phyloP scores from a whole-genome alignment of 441 rosid species.

The Arabidopsis lyrata region DNA sequence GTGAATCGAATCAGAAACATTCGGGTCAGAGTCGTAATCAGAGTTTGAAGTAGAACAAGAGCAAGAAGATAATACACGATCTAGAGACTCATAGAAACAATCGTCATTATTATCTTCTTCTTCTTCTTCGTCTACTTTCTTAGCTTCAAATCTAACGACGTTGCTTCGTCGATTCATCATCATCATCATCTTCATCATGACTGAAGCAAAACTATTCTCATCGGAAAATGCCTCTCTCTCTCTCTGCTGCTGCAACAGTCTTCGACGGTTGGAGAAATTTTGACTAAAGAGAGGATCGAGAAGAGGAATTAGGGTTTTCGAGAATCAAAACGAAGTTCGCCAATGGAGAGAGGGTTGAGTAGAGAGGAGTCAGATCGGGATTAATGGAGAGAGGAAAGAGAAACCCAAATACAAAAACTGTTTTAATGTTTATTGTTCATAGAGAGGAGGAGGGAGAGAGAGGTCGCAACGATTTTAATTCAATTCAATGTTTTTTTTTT shows the following conservation, averaged over 20 bases:
- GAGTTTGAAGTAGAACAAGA: slow-evolving; percentile 70
- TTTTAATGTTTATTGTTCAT: slow-evolving; percentile 32
- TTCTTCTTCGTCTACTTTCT: slow-evolving; percentile 42
- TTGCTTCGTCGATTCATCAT: slow-evolving; percentile 44
- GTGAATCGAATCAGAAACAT: slow-evolving; percentile 48
- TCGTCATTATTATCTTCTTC: slow-evolving; percentile 65
- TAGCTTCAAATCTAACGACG: slow-evolving; percentile 39
- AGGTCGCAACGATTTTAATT: slow-evolving; percentile 33
- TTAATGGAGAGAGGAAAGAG: slow-evolving; percentile 43
- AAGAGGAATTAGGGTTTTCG: slow-evolving; percentile 45
- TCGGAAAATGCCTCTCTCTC: slow-evolving; percentile 34
- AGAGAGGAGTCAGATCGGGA: slow-evolving; percentile 40
- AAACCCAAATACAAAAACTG: neutral
- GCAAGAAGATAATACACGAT: slow-evolving; percentile 81
- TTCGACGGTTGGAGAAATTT: slow-evolving; percentile 6
- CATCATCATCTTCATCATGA: slow-evolving; percentile 33
- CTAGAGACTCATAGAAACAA: slow-evolving; percentile 86
- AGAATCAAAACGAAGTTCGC: slow-evolving; percentile 34
- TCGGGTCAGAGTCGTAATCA: slow-evolving; percentile 59
- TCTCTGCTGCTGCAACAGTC: neutral
- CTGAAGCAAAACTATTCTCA: slow-evolving; percentile 50
- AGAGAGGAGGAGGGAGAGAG: slow-evolving; percentile 26
- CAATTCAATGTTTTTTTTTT: slow-evolving; percentile 13
- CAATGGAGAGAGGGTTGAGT: slow-evolving; percentile 39
- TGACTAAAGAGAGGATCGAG: slow-evolving; percentile 30